Conservation (phyloP, 2,329 filamentous ascomycete species). For the Pestalotiopsis sp. region DNA sequence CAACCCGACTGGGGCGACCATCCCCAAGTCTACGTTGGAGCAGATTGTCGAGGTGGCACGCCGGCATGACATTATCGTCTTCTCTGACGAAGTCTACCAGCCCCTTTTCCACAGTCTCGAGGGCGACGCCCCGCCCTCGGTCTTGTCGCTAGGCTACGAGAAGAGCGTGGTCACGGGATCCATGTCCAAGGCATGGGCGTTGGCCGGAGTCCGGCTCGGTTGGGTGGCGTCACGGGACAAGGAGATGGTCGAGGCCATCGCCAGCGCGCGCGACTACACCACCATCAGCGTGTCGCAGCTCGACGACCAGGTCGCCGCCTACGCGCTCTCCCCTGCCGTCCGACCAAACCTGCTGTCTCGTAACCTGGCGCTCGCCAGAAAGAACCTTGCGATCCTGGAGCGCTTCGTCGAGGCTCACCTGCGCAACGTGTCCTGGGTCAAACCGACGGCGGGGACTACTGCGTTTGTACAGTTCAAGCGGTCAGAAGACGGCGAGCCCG, state of each 20-base stretch:
- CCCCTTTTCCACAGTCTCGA: background rate
- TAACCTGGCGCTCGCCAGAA: background rate
- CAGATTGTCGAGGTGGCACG: background rate
- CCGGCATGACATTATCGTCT: background rate
- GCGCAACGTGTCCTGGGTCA: background rate
- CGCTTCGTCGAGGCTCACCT: background rate
- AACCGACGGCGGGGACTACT: background rate
- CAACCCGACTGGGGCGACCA: background rate
- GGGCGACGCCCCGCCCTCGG: background rate
- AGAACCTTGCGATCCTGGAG: background rate
- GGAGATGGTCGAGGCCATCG: background rate
- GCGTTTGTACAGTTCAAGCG: background rate
- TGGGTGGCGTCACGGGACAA: background rate
- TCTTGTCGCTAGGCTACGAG: background rate
- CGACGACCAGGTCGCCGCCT: background rate
- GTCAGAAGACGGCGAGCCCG: background rate
- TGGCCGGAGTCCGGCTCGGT: background rate
- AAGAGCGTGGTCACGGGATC: background rate
- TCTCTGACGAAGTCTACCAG: background rate
- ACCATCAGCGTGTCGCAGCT: background rate
- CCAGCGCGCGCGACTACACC: background rate
- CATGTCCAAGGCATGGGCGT: background rate
- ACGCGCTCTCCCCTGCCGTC: background rate
- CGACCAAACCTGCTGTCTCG: background rate
- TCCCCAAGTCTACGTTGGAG: background rate